phyloP scores from a whole-genome alignment of 257 asterid species.

The Solanum rostratum region DNA sequence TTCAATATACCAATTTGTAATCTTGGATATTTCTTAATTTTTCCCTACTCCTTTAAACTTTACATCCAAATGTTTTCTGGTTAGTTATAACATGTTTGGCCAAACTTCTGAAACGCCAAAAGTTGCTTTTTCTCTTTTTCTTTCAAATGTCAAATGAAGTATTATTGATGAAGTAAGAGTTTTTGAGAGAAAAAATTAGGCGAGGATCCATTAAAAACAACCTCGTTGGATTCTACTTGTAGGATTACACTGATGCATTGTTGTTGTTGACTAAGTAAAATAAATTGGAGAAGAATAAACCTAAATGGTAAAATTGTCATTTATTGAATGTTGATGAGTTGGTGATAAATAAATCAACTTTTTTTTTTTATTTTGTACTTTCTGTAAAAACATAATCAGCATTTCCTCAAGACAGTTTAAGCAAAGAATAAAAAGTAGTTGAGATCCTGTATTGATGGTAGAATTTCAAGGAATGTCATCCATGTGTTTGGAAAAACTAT shows the following conservation, averaged over 20 bases:
- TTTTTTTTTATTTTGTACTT: background rate
- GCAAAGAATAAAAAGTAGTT: slow-evolving; percentile 12
- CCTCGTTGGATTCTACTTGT: too few species aligned
- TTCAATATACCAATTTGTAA: background rate
- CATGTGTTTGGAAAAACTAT: slow-evolving; percentile 28
- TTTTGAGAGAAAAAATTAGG: too few species aligned
- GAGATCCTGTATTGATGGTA: slow-evolving; percentile 43
- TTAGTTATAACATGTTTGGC: background rate
- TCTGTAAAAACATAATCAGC: background rate
- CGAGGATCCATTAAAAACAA: too few species aligned
- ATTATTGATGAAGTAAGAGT: too few species aligned
- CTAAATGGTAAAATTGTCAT: background rate
- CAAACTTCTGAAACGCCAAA: background rate
- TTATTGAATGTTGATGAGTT: background rate
- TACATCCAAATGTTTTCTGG: background rate
- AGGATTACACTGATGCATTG: too few species aligned
- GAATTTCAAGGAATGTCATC: slow-evolving; percentile 22
- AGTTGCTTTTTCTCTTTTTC: background rate
- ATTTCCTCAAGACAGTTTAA: slow-evolving; percentile 17
- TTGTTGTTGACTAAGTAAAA: too few species aligned
- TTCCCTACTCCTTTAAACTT: background rate
- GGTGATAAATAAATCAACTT: background rate
- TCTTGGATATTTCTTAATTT: background rate
- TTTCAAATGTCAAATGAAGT: too few species aligned
- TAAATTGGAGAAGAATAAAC: background rate